These are phyloP conservation scores for Colletotrichum plurivorum DNA, from an alignment of 2,329 filamentous ascomycete genomes.

Conservation along the genomic window DNA sequence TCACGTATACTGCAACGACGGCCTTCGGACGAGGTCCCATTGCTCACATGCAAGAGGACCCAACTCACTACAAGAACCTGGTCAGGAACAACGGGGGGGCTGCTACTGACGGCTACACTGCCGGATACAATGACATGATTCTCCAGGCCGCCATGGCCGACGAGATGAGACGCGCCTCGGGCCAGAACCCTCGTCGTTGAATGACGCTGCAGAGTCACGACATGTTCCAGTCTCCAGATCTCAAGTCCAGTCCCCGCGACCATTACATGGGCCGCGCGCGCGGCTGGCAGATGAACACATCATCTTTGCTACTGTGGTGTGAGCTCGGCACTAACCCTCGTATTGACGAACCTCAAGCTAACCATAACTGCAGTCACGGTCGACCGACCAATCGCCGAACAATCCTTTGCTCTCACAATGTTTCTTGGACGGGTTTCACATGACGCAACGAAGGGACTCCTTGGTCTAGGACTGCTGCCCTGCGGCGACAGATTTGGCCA, in stretches of 20 bases:
- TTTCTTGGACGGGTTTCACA: slow-evolving; percentile 35
- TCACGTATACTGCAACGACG: slow-evolving; percentile 33
- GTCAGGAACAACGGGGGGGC: slow-evolving; percentile 38
- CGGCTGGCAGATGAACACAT: slow-evolving; percentile 24
- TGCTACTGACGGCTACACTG: slow-evolving; percentile 41
- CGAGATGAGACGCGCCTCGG: slow-evolving; percentile 29
- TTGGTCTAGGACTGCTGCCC: slow-evolving; percentile 24
- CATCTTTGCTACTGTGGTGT: slow-evolving; percentile 36
- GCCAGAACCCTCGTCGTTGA: slow-evolving; percentile 34
- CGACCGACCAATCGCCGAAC: slow-evolving; percentile 2
- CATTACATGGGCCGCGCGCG: background rate
- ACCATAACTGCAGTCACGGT: slow-evolving; percentile 8
- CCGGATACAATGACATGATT: slow-evolving; percentile 40
- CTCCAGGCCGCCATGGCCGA: slow-evolving; percentile 38
- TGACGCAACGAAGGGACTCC: slow-evolving; percentile 12
- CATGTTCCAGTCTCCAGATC: background rate
- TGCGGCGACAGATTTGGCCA: slow-evolving; percentile 20
- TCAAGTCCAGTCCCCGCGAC: slow-evolving; percentile 15
- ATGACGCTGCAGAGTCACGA: background rate
- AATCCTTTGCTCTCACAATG: slow-evolving; percentile 28
- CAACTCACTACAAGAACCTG: slow-evolving; percentile 42
- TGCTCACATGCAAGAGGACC: slow-evolving; percentile 34
- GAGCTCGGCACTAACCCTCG: slow-evolving; percentile 2
- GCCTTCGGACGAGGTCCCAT: slow-evolving; percentile 37
- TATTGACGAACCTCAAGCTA: slow-evolving; percentile 7